Evolutionary conservation across 805 yeast species (phyloP), one percentile per base, ranked within the genome.

Genomic region (Candida pseudoglaebosa): DNA sequence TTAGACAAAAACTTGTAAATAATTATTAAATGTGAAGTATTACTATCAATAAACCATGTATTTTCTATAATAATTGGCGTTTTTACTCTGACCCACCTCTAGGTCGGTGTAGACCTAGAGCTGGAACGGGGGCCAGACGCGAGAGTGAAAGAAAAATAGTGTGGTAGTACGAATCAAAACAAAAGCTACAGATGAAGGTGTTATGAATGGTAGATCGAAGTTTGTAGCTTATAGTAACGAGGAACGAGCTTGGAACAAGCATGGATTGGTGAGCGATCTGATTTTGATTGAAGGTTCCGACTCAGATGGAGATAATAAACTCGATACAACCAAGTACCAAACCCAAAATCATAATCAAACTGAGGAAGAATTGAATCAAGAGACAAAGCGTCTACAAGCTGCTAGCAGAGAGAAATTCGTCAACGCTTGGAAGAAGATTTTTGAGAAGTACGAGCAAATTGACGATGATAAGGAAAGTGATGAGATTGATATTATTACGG

Each of bases 401-500:
- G 52, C 52, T 18, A 64, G 65, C 45, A 52, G 53, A n/a, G 36
- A 42, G 15, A 52, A 53, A 39, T 62, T 64, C 38, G 42, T 44
- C 26, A 29, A 34, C 28, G 57, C 53, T 24, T 81, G 87, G 87
- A 61, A 66, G 16, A 60, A 65, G 10, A 76, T 82, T 20, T 68
- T 82, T 5, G 55, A 66, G 2, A 76, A 73, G 50, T 79, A 80
- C 50, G 62, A 76, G 3, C 39, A 44, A 3, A 70, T 76, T 35
- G 70, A 70, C 36, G 72, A 73, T 24, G 62, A 65, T 4, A 65
- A 65, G 13, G 80, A 78, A 38, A 82, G 84, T 28, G 89, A 81
- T 53, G 67, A 79, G 17, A 60, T 81, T n/a, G 89, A 85, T 53
- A 50, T 85, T 16, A 52, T 54, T 7, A 78, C 88, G 0, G 90